phyloP scores from a whole-genome alignment of 2,329 filamentous ascomycete genomes.

The Pyrenophora graminea region DNA sequence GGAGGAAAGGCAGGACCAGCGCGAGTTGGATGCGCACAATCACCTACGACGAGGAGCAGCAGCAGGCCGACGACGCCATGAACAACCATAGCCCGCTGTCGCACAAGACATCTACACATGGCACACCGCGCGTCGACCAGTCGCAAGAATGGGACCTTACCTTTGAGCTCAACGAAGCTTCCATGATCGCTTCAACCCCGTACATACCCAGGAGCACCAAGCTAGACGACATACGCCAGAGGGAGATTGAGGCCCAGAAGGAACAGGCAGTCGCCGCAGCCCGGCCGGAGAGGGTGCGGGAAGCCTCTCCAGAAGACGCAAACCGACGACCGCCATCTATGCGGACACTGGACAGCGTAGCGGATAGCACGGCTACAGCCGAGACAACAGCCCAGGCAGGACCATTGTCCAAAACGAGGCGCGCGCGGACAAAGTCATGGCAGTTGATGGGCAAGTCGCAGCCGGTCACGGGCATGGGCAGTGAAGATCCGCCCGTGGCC shows the following conservation, averaged over 20 bases:
- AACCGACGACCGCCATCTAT: slow-evolving; percentile 22
- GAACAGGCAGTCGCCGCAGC: slow-evolving; percentile 40
- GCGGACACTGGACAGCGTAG: slow-evolving; percentile 8
- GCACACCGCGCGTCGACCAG: slow-evolving; percentile 30
- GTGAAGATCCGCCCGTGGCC: slow-evolving; percentile 39
- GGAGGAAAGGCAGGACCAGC: slow-evolving; percentile 49
- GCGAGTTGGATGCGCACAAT: slow-evolving; percentile 52
- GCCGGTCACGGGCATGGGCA: slow-evolving; percentile 29
- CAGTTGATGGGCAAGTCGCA: slow-evolving; percentile 37
- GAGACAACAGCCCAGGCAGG: slow-evolving; percentile 8
- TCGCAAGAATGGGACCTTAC: slow-evolving; percentile 43
- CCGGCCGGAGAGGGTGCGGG: slow-evolving; percentile 33
- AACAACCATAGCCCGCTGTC: slow-evolving; percentile 46
- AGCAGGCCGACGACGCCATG: slow-evolving; percentile 22
- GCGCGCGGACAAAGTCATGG: slow-evolving; percentile 36
- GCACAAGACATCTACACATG: slow-evolving; percentile 35
- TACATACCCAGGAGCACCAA: slow-evolving; percentile 47
- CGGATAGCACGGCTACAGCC: slow-evolving; percentile 8
- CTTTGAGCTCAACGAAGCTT: slow-evolving; percentile 52
- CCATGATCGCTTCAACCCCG: slow-evolving; percentile 55
- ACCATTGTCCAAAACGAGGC: slow-evolving; percentile 19
- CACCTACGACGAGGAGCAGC: slow-evolving; percentile 32
- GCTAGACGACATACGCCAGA: slow-evolving; percentile 50
- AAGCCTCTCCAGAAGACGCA: slow-evolving; percentile 37
- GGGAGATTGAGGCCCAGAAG: slow-evolving; percentile 48